A percentile compares a stretch with the other conserved stretches of the same genome.
These are phyloP conservation scores for Malassezia nana DNA, from an alignment of 1,284 basidiomycete species.

Conservation along the genomic window DNA sequence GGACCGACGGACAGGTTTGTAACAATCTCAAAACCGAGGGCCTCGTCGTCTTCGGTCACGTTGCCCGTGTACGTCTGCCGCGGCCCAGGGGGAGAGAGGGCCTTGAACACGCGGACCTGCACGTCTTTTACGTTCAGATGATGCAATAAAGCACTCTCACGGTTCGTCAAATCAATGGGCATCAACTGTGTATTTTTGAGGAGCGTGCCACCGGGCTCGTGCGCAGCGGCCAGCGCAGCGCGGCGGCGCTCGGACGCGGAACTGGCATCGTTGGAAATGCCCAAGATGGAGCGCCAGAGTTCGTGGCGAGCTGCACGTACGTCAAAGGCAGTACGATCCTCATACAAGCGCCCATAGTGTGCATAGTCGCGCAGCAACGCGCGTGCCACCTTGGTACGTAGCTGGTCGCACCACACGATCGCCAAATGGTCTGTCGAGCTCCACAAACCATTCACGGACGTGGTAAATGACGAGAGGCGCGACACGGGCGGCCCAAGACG, in stretches of 20 bases:
- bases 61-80: not conserved
- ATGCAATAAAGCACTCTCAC: not conserved
- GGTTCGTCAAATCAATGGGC: not conserved
- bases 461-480: conserved; percentile 57
- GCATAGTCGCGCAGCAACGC: conserved; percentile 28
- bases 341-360: conserved; percentile 22
- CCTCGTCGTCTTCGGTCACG: conserved; percentile 6
- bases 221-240: not conserved
- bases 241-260: not conserved
- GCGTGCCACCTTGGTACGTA: conserved; percentile 71
- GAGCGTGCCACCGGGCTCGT: not conserved
- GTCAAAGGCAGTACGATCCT: conserved; percentile 17
- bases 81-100: conserved; percentile 7
- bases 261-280: conserved; percentile 17
- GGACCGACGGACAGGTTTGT: conserved; percentile 34
- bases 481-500: conserved; percentile 15
- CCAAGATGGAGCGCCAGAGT: conserved; percentile 27
- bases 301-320: conserved; percentile 23
- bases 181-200: not conserved
- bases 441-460: conserved; percentile 78
- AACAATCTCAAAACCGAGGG: conserved; percentile 29
- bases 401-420: conserved; percentile 98
- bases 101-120: not conserved
- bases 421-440: conserved; percentile 89
- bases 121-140: not conserved